Conservation (phyloP, 306 rosid genomes). For the Acacia melanoxylon region DNA sequence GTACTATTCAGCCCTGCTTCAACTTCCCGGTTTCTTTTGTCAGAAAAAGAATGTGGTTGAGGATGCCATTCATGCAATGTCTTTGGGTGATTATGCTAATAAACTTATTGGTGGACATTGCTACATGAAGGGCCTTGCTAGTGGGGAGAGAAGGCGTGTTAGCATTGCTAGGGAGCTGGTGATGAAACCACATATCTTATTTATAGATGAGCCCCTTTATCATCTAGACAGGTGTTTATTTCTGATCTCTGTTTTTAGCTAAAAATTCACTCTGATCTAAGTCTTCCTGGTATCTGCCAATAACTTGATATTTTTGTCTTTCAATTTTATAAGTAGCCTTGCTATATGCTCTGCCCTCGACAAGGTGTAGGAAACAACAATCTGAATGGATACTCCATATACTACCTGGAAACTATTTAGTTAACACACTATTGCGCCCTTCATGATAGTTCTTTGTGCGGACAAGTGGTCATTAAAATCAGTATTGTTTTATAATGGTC, state of each 20-base stretch:
- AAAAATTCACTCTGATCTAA: not conserved
- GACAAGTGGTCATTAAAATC: not conserved
- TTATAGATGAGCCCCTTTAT: slow-evolving; percentile 95
- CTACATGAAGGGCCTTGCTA: slow-evolving; percentile 93
- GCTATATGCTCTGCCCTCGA: not conserved
- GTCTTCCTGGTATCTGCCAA: not conserved
- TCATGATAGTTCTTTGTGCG: not conserved
- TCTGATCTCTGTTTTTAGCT: not conserved
- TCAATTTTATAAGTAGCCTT: not conserved
- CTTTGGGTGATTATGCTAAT: slow-evolving; percentile 84
- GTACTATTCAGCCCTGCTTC: slow-evolving; percentile 91
- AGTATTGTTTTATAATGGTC: not conserved
- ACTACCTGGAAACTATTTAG: not conserved
- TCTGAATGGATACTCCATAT: not conserved
- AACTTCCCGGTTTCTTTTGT: slow-evolving; percentile 96
- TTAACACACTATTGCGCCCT: not conserved
- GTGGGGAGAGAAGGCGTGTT: slow-evolving; percentile 92
- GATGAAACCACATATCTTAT: slow-evolving; percentile 91
- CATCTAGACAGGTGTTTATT: slow-evolving; percentile 79
- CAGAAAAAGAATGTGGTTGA: slow-evolving; percentile 90
- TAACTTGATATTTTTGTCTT: not conserved
- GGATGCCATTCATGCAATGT: slow-evolving; percentile 97
- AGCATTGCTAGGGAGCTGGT: slow-evolving; percentile 96
- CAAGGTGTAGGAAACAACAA: not conserved
- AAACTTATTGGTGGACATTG: slow-evolving; percentile 97